phyloP scores from a whole-genome alignment of 1,284 basidiomycete genomes.

The Xerocomus minutiporus region DNA sequence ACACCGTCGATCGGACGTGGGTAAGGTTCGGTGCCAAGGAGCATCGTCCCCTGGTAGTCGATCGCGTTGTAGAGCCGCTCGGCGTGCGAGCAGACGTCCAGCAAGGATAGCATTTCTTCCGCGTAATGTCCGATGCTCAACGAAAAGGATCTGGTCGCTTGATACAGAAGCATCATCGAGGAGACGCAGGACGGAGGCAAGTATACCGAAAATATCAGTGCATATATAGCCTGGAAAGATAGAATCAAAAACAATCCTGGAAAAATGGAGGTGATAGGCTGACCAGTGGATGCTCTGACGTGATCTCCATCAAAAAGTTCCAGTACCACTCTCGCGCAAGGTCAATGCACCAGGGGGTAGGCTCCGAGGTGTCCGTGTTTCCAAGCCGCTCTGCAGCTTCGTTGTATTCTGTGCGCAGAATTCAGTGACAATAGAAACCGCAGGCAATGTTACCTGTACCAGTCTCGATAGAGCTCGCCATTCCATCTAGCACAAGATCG shows the following conservation, averaged over 20 bases:
- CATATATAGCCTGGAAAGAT: conserved; percentile 21
- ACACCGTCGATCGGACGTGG: conserved; percentile 6
- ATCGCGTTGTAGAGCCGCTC: conserved; percentile 29
- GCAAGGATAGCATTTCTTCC: not conserved
- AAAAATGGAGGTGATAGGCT: not conserved
- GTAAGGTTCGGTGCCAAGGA: conserved; percentile 19
- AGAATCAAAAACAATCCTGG: not conserved
- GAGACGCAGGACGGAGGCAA: conserved; percentile 18
- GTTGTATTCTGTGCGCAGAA: conserved; percentile 34
- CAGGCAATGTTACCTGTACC: conserved; percentile 20
- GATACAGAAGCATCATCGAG: conserved; percentile 23
- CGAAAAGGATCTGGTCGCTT: conserved; percentile 16
- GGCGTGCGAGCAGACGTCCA: conserved; percentile 10
- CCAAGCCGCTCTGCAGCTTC: conserved; percentile 32
- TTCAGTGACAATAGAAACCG: not conserved
- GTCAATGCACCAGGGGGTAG: conserved; percentile 29
- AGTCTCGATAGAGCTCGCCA: conserved; percentile 25
- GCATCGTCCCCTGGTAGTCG: conserved; percentile 22
- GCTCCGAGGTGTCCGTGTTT: conserved; percentile 22
- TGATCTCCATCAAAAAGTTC: conserved; percentile 26
- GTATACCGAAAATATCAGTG: conserved; percentile 7
- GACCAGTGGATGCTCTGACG: conserved; percentile 22
- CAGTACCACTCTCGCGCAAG: conserved; percentile 35
- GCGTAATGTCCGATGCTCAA: conserved; percentile 4
- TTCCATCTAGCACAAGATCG: conserved; percentile 38